These are phyloP conservation scores for Kodamaea anthophila DNA, from an alignment of 1,139 yeast genomes.

Conservation along the genomic window DNA sequence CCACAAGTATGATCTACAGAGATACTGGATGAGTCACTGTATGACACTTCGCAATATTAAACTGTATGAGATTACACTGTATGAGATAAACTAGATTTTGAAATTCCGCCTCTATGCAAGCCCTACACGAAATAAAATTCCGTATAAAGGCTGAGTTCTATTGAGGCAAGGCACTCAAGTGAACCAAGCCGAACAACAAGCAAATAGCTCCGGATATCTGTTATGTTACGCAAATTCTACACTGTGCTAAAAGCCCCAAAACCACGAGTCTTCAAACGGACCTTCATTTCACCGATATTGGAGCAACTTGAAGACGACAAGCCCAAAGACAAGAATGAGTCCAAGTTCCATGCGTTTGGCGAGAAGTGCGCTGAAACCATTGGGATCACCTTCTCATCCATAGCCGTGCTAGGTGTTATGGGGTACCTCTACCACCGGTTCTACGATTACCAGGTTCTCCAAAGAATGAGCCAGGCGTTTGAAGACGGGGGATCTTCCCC, in stretches of 20 bases:
- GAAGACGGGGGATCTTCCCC: constrained; percentile 63
- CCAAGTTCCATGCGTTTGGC: constrained; percentile 22
- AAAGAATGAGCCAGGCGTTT: constrained; percentile 63
- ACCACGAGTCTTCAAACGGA: neutral
- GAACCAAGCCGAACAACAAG: too few species aligned
- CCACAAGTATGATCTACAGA: too few species aligned
- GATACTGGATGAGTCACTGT: too few species aligned
- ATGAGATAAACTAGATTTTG: too few species aligned
- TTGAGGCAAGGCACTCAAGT: too few species aligned
- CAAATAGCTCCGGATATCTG: too few species aligned
- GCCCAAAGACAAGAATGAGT: constrained; percentile 10
- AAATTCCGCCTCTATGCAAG: too few species aligned
- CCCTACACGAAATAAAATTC: too few species aligned
- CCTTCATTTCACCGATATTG: constrained; percentile 13
- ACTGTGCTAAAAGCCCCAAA: constrained; percentile 4
- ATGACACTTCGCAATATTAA: too few species aligned
- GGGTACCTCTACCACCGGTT: constrained; percentile 64
- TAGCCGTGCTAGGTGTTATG: constrained; percentile 64
- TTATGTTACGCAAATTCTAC: too few species aligned
- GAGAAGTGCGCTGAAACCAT: constrained; percentile 65
- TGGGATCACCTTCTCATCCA: constrained; percentile 69
- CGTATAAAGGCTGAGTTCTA: too few species aligned
- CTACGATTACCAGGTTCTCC: constrained; percentile 54
- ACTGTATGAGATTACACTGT: too few species aligned
- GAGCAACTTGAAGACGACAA: constrained; percentile 15